Evolutionary conservation across 306 rosid genomes (phyloP).

Genomic region (Pueraria montana): DNA sequence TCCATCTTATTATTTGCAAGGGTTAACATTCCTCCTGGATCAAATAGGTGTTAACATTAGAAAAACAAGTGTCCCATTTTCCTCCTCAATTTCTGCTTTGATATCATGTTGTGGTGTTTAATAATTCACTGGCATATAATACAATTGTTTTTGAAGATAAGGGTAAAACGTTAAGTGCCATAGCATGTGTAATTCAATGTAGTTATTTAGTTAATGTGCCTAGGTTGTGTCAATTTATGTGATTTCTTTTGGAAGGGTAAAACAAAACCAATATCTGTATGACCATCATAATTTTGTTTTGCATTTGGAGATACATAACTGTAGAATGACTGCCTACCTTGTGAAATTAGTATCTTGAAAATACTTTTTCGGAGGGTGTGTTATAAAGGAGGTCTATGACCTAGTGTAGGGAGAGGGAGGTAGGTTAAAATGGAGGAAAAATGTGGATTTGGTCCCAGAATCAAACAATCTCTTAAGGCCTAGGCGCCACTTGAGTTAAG

Average conservation of each 20-base stretch:
- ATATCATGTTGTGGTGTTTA: not conserved
- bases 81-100: not conserved
- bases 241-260: not conserved
- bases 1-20: not conserved
- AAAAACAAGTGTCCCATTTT: not conserved
- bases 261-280: not conserved
- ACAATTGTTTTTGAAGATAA: not conserved
- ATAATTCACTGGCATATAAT: not conserved
- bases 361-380: not conserved
- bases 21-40: not conserved
- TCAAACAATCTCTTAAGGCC: not conserved
- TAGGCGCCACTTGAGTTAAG: not conserved
- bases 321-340: not conserved
- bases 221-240: not conserved
- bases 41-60: not conserved
- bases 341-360: not conserved
- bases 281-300: not conserved
- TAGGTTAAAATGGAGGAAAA: not conserved
- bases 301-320: not conserved
- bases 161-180: not conserved
- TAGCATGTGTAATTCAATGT: not conserved
- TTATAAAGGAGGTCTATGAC: not conserved
- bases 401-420: not conserved
- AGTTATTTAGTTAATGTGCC: not conserved
- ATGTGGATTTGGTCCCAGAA: not conserved